Conservation (phyloP, 129 eudicot species). For the Helianthus annuus region HanXRQr2.0-SUNRISE NC_035437.2:48282030-48282529, state of each 20-base stretch:
- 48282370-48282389: conserved; percentile 19
- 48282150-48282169: conserved; percentile 23
- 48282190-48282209: conserved; percentile 38
- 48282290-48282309: conserved; percentile 35
- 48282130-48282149: conserved; percentile 79
- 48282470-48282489: no score
- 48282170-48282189: conserved; percentile 26
- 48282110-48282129: conserved; percentile 75
- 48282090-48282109: conserved; percentile 71
- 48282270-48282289: conserved; percentile 16
- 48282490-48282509: no score
- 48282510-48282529: no score
- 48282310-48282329: conserved; percentile 31
- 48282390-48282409: neutral
- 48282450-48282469: no score
- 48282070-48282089: conserved; percentile 35
- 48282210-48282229: conserved; percentile 22
- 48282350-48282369: conserved; percentile 27
- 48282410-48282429: no score
- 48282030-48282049: conserved; percentile 72
- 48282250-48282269: conserved; percentile 15
- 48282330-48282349: conserved; percentile 36
- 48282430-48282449: no score
- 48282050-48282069: conserved; percentile 47
- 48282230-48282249: conserved; percentile 29